phyloP scores from a whole-genome alignment of 768 basidiomycete genomes.

The Termitomyces sp. region DNA sequence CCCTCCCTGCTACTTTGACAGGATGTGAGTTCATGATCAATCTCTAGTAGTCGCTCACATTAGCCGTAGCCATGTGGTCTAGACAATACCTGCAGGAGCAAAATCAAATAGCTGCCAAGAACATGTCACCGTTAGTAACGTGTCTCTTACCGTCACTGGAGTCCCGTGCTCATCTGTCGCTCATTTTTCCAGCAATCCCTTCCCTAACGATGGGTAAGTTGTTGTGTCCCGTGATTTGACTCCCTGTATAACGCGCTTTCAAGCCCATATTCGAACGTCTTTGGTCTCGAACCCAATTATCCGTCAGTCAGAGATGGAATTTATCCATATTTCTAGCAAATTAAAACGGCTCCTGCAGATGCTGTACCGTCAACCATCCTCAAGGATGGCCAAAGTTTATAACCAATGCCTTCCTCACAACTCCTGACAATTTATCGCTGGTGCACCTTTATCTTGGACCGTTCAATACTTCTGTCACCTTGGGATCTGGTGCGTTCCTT shows the following conservation, averaged over 20 bases:
- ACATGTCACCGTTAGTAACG: slow-evolving; percentile 41
- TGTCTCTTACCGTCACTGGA: background rate
- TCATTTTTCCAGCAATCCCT: slow-evolving; percentile 34
- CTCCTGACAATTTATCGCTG: slow-evolving; percentile 31
- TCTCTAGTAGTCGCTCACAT: slow-evolving; percentile 6
- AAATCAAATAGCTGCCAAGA: slow-evolving; percentile 50
- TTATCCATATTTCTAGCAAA: background rate
- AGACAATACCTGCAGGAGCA: slow-evolving; percentile 55
- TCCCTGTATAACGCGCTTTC: background rate
- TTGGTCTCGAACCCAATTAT: slow-evolving; percentile 42
- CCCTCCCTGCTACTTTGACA: slow-evolving; percentile 40
- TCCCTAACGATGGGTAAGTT: slow-evolving; percentile 44
- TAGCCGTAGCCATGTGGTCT: slow-evolving; percentile 45
- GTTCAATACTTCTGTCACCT: slow-evolving; percentile 31
- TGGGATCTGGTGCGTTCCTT: slow-evolving; percentile 26
- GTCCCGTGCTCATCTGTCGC: background rate
- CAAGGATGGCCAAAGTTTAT: slow-evolving; percentile 51
- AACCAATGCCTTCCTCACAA: slow-evolving; percentile 40
- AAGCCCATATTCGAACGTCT: slow-evolving; percentile 40
- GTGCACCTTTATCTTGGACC: slow-evolving; percentile 44
- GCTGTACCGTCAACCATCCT: slow-evolving; percentile 45
- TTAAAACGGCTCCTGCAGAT: slow-evolving; percentile 16
- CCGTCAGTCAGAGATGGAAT: slow-evolving; percentile 23
- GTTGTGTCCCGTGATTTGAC: slow-evolving; percentile 10
- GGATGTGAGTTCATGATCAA: slow-evolving; percentile 28